Evolutionary conservation across 768 basidiomycete genomes (phyloP).

Genomic region (Leccinum imitatum): DNA sequence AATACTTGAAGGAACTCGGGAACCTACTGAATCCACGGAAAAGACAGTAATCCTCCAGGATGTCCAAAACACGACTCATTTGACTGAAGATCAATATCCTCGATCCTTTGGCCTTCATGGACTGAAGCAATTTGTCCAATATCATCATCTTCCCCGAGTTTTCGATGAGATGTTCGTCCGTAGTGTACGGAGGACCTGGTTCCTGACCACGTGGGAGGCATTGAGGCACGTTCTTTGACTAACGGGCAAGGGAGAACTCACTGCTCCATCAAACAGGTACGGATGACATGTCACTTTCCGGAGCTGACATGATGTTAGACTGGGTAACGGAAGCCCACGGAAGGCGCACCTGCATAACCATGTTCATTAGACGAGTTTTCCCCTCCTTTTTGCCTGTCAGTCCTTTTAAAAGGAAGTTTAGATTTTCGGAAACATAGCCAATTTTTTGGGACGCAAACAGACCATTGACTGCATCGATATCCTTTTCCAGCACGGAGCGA

Average conservation of each 20-base stretch:
- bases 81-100: conserved; percentile 97
- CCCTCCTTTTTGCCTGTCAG: conserved; percentile 97
- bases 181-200: conserved; percentile 97
- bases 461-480: conserved; percentile 98
- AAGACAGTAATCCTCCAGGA: conserved; percentile 94
- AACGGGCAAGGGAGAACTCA: too few relatives aligned
- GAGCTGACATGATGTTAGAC: conserved; percentile 36
- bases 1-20: not conserved
- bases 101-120: conserved; percentile 91
- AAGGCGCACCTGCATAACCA: conserved; percentile 91
- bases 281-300: conserved; percentile 90
- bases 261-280: conserved; percentile 89
- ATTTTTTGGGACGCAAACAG: conserved; percentile 26
- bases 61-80: conserved; percentile 97
- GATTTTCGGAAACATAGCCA: too few relatives aligned
- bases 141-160: conserved; percentile 95
- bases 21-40: conserved; percentile 84
- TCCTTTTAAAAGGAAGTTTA: conserved; percentile 42
- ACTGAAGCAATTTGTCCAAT: conserved; percentile 89
- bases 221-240: too few relatives aligned
- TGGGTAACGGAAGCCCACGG: not conserved
- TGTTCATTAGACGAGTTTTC: conserved; percentile 98
- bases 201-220: conserved; percentile 49
- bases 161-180: conserved; percentile 92
- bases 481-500: conserved; percentile 91